Evolutionary conservation across 1,139 yeast species (phyloP).

Genomic region (Debaryomycetaceae sp.): DNA sequence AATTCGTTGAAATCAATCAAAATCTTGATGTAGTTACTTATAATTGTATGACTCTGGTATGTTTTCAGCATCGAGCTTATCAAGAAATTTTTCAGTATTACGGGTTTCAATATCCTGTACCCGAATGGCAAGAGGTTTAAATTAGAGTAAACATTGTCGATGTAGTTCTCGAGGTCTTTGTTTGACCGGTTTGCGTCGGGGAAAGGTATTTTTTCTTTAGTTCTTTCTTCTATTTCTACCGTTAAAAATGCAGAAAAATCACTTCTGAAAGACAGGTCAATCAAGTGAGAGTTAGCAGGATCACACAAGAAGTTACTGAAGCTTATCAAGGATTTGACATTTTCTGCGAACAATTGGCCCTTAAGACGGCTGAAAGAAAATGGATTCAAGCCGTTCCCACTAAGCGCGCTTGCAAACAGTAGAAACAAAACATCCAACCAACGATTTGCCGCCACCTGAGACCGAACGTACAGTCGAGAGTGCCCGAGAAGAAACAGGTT

Average conservation of each 20-base stretch:
- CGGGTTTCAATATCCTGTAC: constrained; percentile 21
- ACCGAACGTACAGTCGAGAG: constrained; percentile 27
- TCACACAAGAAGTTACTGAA: constrained; percentile 30
- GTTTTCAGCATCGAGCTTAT: constrained; percentile 31
- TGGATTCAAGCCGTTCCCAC: constrained; percentile 19
- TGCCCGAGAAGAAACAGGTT: constrained; percentile 26
- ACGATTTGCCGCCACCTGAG: constrained; percentile 35
- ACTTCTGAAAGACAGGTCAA: constrained; percentile 22
- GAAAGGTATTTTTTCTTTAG: constrained; percentile 20
- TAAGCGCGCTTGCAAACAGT: constrained; percentile 22
- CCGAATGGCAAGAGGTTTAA: constrained; percentile 22
- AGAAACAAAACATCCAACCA: constrained; percentile 37
- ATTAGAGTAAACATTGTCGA: constrained; percentile 34
- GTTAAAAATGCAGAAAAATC: constrained; percentile 30
- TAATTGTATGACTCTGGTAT: constrained; percentile 36
- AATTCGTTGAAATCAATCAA: constrained; percentile 35
- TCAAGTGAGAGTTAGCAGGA: constrained; percentile 18
- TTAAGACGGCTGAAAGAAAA: constrained; percentile 21
- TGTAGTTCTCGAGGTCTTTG: constrained; percentile 22
- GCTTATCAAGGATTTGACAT: constrained; percentile 24
- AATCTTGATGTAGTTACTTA: constrained; percentile 31
- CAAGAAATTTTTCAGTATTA: constrained; percentile 30
- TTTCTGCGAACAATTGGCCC: constrained; percentile 23
- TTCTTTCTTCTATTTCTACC: constrained; percentile 20
- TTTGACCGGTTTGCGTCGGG: constrained; percentile 32